Evolutionary conservation across 805 yeast species (phyloP).

Genomic region (Maudiozyma saulgeensis): DNA sequence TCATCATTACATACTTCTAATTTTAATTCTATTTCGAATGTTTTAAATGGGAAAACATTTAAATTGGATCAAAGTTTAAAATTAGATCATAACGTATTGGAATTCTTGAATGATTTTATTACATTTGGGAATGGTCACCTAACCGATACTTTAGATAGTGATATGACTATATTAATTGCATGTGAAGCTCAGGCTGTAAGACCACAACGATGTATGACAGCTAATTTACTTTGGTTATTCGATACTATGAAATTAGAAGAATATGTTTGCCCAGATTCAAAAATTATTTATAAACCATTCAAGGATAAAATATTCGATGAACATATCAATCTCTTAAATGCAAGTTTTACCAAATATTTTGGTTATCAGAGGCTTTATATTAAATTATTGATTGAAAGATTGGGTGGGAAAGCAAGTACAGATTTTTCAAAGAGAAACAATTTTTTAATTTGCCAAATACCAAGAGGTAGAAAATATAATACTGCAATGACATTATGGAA

Average conservation of each 20-base stretch:
- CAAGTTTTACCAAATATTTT: slow-evolving; percentile 68
- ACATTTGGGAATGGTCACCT: neutral
- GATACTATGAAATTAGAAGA: slow-evolving; percentile 45
- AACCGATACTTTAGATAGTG: neutral
- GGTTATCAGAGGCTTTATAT: slow-evolving; percentile 77
- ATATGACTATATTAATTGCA: neutral
- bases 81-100: neutral
- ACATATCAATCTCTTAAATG: slow-evolving; percentile 33
- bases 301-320: slow-evolving; percentile 40
- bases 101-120: neutral
- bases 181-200: neutral
- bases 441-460: slow-evolving; percentile 56
- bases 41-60: neutral
- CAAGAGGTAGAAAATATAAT: slow-evolving; percentile 62
- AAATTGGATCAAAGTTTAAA: neutral
- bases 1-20: neutral
- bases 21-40: neutral
- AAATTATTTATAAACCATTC: slow-evolving; percentile 63
- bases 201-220: slow-evolving; percentile 31
- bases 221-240: slow-evolving; percentile 68
- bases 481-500: slow-evolving; percentile 63
- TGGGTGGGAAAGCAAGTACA: slow-evolving; percentile 72
- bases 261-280: slow-evolving; percentile 46
- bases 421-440: slow-evolving; percentile 54
- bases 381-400: slow-evolving; percentile 45